These are phyloP conservation scores for Terana coerulea DNA, from an alignment of 768 basidiomycete genomes.

Conservation along the genomic window DNA sequence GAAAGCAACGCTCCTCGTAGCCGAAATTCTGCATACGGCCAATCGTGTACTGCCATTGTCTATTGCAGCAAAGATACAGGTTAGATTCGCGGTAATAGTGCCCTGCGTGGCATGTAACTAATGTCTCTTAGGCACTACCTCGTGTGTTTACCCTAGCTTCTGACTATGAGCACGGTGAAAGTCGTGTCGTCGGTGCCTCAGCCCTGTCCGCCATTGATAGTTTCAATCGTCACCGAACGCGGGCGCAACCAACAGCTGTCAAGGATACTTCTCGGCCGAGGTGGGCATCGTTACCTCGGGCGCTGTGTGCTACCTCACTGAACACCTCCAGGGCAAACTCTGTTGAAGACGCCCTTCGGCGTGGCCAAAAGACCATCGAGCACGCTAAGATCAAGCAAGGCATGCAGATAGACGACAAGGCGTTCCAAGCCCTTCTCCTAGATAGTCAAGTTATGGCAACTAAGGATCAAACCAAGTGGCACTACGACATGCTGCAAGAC, in stretches of 20 bases:
- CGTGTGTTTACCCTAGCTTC: slow-evolving; percentile 81
- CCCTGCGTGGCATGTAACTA: too few relatives aligned
- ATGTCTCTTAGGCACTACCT: slow-evolving; percentile 85
- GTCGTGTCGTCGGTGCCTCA: slow-evolving; percentile 79
- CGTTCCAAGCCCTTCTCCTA: slow-evolving; percentile 79
- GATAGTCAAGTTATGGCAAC: slow-evolving; percentile 88
- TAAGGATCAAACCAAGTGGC: slow-evolving; percentile 91
- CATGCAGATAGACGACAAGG: slow-evolving; percentile 93
- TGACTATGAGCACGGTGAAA: slow-evolving; percentile 71
- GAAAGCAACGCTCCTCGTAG: slow-evolving; percentile 89
- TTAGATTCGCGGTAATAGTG: too few relatives aligned
- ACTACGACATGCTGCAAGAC: slow-evolving; percentile 83
- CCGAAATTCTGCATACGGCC: slow-evolving; percentile 84
- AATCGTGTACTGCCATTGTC: slow-evolving; percentile 82
- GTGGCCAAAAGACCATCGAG: slow-evolving; percentile 88
- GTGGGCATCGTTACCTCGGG: slow-evolving; percentile 32
- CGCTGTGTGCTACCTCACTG: background rate
- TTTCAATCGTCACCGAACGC: slow-evolving; percentile 83
- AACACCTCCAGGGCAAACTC: slow-evolving; percentile 60
- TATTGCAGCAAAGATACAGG: slow-evolving; percentile 83
- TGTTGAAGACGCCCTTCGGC: slow-evolving; percentile 79
- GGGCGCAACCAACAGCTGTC: slow-evolving; percentile 54
- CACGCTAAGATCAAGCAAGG: slow-evolving; percentile 85
- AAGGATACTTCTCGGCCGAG: slow-evolving; percentile 58
- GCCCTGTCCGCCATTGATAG: slow-evolving; percentile 88